Base-by-base conservation (phyloP, 2,329 filamentous ascomycete genomes). In the Blumeria hordei region DNA sequence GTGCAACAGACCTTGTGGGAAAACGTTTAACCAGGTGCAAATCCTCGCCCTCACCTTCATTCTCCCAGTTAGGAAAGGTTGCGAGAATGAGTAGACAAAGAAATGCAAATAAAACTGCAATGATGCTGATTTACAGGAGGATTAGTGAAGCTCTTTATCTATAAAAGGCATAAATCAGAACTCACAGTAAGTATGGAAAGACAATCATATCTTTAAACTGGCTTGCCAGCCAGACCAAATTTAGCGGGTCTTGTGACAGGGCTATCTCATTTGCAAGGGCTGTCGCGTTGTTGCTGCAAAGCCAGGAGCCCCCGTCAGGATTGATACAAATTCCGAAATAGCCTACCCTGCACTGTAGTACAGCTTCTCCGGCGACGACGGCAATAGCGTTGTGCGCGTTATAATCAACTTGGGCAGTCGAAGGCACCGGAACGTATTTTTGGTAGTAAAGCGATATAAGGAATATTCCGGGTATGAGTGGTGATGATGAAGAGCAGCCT, bases 131-230 rank as follows among this genome's bases (percentile, higher is more conserved):
- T 9, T 6, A 45, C 12, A n/a, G 8, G n/a, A 32, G 32, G 1
- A 10, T 51, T 34, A 43, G 16, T 18, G 34, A 8, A 54, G n/a
- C 16, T 18, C 2, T 34, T 36, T 47, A 8, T 7, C 16, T 32
- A 39, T 55, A 55, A 41, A 1, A 21, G 16, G n/a, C 9, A 14
- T 16, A 6, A 1, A 37, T 11, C 5, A 28, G 2, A 14, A 72
- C 85, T 73, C 69, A 92, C 84, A 98, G 82, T 18, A 98, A 72
- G 66, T 96, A 98, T 9, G 92, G 92, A 67, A 98, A 98, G 47
- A 98, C 90, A 67, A 98, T 92, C 70, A 88, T 90, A 68, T 96
- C 88, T 69, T 96, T 96, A 72, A 98, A 98, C 61, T 94, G 94
- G 62, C 83, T 82, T 28, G 92, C 90, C 55, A 98, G 78, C 92